phyloP scores from a whole-genome alignment of 306 rosid species.

The Parietaria judaica region DNA sequence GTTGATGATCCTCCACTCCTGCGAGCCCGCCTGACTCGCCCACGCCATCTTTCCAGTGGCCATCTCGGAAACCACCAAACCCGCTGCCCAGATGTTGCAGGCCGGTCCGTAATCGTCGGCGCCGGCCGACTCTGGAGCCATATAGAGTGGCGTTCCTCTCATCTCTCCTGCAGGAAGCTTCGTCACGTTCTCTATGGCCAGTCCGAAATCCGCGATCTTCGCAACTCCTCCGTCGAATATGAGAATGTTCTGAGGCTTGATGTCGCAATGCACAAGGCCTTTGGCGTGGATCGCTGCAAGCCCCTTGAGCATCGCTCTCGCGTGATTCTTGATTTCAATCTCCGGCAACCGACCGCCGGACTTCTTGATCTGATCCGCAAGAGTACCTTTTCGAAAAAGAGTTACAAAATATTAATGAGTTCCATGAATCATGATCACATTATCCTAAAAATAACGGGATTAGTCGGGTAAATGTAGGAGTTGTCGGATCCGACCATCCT shows the following conservation, averaged over 20 bases:
- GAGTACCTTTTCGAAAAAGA: conserved; percentile 28
- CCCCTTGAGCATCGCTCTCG: conserved; percentile 42
- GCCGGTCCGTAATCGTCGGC: conserved; percentile 43
- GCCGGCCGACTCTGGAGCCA: conserved; percentile 75
- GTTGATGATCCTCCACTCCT: conserved; percentile 33
- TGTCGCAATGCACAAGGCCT: conserved; percentile 75
- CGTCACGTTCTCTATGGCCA: conserved; percentile 33
- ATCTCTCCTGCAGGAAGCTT: conserved; percentile 19
- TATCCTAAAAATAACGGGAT: no score
- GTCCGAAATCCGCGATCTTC: conserved; percentile 82
- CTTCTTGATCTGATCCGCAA: conserved; percentile 40
- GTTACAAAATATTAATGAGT: no score
- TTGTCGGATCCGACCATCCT: no score
- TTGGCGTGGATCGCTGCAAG: conserved; percentile 36
- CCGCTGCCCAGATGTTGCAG: conserved; percentile 68
- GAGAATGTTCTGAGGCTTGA: conserved; percentile 62
- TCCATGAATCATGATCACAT: no score
- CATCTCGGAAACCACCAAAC: conserved; percentile 68
- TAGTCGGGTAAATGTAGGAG: no score
- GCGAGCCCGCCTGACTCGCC: conserved; percentile 20
- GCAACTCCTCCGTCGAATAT: conserved; percentile 34
- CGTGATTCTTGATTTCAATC: conserved; percentile 25
- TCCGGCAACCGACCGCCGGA: conserved; percentile 41
- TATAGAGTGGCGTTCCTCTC: conserved; percentile 65
- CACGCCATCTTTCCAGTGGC: conserved; percentile 58